Evolutionary conservation across 768 basidiomycete genomes (phyloP), one percentile per base, ranked within the genome.

Genomic region (Hygrocybe coccinea): DNA sequence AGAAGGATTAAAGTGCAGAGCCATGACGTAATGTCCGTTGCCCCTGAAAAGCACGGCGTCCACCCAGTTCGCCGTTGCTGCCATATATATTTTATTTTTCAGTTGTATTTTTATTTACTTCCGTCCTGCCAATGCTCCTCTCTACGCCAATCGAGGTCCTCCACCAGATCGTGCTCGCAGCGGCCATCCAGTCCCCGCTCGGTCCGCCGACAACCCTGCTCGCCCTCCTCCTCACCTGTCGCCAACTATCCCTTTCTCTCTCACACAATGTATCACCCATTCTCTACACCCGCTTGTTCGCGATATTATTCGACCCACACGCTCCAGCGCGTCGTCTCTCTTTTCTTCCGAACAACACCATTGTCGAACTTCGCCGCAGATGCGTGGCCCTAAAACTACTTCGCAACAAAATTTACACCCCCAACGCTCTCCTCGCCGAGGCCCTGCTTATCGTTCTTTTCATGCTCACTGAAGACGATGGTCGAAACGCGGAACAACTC

Each of bases 381-480:
- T 76, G 74, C 55, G 56, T 52, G 1, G 76, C 76, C 0, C 70
- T 83, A n/a, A 71, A 76, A 12, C 63, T 75, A 50, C 72, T 84
- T 65, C 74, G 73, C 19, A 60, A 58, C 29, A 29, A 29, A n/a
- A 67, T 68, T 6, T 63, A 67, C 2, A 54, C 77, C 25, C 66
- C 74, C 59, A 62, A 74, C 56, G 66, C 73, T 25, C 53, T 59
- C 14, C 63, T 81, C 8, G 70, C 67, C 0, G 75, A 79, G 55
- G 76, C 75, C 10, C 65, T 86, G 29, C 79, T 79, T 70, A 74
- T 75, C 0, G 74, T 80, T 50, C 83, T 79, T 62, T 64, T 79
- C 35, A 83, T 86, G 80, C 68, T 83, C 39, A 21, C 55, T 17
- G 74, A 83, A 33, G 82, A 85, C 58, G 76, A 81, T 24, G 78